Percentiles rank a stretch among this genome's conserved stretches.
Evolutionary conservation across 169 alveolate genomes (phyloP).

Genomic region (Neospora caninum): DNA sequence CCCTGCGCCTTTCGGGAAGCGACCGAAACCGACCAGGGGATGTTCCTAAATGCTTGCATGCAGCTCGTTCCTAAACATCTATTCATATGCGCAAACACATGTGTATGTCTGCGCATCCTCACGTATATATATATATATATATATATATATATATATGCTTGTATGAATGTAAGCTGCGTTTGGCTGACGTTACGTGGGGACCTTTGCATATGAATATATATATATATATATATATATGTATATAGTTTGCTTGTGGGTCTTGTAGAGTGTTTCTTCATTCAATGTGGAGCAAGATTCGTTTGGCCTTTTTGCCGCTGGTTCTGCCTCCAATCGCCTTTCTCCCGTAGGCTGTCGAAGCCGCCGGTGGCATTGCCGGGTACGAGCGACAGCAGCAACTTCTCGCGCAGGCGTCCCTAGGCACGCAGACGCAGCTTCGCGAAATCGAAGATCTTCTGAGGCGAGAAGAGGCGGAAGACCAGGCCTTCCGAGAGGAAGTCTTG

Average conservation of each 20-base stretch:
- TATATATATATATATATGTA: too few relatives aligned
- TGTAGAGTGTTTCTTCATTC: too few relatives aligned
- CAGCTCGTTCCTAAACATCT: background rate
- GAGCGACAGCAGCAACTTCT: background rate
- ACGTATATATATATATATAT: background rate
- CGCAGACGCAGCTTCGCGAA: background rate
- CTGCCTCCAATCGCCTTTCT: background rate
- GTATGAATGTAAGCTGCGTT: background rate
- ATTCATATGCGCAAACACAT: background rate
- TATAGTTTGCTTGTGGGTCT: background rate
- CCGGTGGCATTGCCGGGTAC: background rate
- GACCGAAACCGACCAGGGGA: background rate
- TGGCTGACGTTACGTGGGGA: background rate
- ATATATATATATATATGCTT: background rate
- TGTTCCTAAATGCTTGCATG: too few relatives aligned
- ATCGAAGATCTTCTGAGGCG: background rate
- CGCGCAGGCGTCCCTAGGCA: background rate
- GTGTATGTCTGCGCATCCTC: background rate
- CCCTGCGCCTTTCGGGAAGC: background rate
- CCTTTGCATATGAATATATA: too few relatives aligned
- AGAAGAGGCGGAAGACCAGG: background rate
- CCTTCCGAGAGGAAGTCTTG: background rate
- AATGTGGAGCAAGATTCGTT: too few relatives aligned
- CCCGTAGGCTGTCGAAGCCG: constrained; percentile 1
- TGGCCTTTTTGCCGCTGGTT: too few relatives aligned